Evolutionary conservation across 495 filamentous ascomycete genomes (phyloP).

Genomic region (Penicillium chermesinum): DNA sequence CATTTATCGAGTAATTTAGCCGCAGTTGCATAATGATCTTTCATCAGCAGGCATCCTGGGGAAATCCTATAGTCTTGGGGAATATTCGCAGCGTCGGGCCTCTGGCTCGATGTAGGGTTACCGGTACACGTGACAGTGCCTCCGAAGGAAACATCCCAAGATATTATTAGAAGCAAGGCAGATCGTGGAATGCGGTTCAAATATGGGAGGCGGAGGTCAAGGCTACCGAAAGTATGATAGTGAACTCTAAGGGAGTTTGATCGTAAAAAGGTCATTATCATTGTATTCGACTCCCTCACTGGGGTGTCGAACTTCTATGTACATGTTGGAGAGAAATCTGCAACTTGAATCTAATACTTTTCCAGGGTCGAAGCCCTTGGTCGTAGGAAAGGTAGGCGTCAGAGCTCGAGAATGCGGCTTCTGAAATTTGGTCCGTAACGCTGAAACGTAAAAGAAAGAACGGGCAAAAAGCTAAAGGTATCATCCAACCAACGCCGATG

Average conservation of each 20-base stretch:
- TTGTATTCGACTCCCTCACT: neutral
- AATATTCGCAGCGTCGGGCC: no score
- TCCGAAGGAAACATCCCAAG: neutral
- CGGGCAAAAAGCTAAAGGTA: conserved; percentile 13
- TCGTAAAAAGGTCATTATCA: neutral
- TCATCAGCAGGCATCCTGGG: no score
- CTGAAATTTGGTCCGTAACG: neutral
- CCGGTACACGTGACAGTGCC: neutral
- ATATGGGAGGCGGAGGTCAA: no score
- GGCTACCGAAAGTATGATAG: no score
- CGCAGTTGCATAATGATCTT: no score
- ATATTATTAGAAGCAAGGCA: neutral
- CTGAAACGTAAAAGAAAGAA: neutral
- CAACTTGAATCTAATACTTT: neutral
- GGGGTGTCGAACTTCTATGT: neutral
- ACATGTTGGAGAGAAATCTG: neutral
- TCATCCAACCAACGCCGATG: conserved; percentile 20
- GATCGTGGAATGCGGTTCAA: neutral
- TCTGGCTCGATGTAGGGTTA: neutral
- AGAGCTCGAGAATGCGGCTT: neutral
- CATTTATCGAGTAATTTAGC: no score
- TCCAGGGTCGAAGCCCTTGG: neutral
- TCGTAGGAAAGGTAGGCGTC: neutral
- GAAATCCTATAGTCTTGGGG: no score
- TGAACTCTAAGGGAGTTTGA: no score